phyloP scores from a whole-genome alignment of 441 rosid species.

The Rhodomyrtus psidioides region DNA sequence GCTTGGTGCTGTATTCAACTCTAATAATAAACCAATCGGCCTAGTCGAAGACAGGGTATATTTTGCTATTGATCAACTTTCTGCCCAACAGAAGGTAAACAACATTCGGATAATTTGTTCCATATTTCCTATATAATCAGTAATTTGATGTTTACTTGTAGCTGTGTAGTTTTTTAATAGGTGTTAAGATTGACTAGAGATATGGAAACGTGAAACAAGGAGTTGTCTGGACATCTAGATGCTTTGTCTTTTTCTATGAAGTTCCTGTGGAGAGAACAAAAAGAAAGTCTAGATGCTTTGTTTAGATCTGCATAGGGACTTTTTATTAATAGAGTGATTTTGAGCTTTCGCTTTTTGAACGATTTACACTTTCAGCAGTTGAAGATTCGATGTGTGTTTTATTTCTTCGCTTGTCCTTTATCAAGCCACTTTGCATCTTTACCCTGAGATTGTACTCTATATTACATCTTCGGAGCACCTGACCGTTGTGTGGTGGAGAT shows the following conservation, averaged over 20 bases:
- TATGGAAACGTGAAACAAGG: neutral
- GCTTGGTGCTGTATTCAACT: neutral
- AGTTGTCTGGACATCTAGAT: neutral
- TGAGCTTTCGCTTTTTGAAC: neutral
- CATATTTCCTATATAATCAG: neutral
- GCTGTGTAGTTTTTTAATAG: neutral
- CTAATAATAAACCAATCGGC: neutral
- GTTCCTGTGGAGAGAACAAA: neutral
- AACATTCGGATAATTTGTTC: accelerated
- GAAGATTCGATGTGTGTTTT: neutral
- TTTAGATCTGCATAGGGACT: neutral
- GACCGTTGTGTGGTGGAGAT: neutral
- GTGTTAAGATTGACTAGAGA: neutral
- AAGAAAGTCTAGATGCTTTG: neutral
- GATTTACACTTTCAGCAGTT: too few species aligned
- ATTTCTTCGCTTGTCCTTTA: neutral
- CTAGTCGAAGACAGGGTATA: neutral
- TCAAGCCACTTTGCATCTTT: neutral
- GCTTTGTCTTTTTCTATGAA: too few species aligned
- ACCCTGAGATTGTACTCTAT: accelerated
- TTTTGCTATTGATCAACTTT: neutral
- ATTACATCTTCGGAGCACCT: neutral
- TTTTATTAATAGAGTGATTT: neutral
- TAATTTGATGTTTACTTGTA: neutral
- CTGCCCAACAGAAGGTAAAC: neutral